Evolutionary conservation across 2,329 filamentous ascomycete species (phyloP).

Genomic region (Teratosphaeria gauchensis): DNA sequence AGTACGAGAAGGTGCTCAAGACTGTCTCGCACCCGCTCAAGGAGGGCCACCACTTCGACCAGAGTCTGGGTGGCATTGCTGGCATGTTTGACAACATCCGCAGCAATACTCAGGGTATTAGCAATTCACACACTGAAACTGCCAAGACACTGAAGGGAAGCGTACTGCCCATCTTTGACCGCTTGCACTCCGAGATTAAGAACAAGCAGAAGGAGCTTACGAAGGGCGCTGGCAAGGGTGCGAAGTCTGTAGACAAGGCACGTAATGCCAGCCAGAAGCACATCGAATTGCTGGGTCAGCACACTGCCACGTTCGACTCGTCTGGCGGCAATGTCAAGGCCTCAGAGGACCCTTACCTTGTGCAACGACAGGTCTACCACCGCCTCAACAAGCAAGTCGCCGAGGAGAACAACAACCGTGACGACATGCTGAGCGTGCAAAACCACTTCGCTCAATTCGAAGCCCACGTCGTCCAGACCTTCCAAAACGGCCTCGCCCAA

Average conservation of each 20-base stretch:
- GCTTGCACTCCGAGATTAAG: constrained; percentile 93
- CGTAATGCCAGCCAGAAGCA: constrained; percentile 84
- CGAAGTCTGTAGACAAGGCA: constrained; percentile 87
- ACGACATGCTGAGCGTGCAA: constrained; percentile 87
- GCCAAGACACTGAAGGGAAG: constrained; percentile 81
- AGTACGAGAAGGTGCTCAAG: constrained; percentile 93
- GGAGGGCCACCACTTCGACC: constrained; percentile 89
- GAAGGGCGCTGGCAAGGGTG: constrained; percentile 68
- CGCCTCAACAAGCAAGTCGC: constrained; percentile 82
- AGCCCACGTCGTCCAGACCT: constrained; percentile 67
- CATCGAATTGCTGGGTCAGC: constrained; percentile 83
- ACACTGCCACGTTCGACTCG: constrained; percentile 71
- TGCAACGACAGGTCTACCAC: constrained; percentile 72
- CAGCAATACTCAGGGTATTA: constrained; percentile 80
- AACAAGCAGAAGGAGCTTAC: constrained; percentile 85
- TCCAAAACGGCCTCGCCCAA: constrained; percentile 73
- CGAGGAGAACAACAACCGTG: constrained; percentile 91
- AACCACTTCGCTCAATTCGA: constrained; percentile 83
- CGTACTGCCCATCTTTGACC: constrained; percentile 79
- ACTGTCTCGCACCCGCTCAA: constrained; percentile 76
- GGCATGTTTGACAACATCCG: constrained; percentile 92
- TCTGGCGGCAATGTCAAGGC: constrained; percentile 61
- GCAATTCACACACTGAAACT: constrained; percentile 82
- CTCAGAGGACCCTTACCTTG: constrained; percentile 75
- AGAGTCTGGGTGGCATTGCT: constrained; percentile 74